Base-by-base conservation (phyloP, 139 green algal species). In the Coelastrella sp. region DNA sequence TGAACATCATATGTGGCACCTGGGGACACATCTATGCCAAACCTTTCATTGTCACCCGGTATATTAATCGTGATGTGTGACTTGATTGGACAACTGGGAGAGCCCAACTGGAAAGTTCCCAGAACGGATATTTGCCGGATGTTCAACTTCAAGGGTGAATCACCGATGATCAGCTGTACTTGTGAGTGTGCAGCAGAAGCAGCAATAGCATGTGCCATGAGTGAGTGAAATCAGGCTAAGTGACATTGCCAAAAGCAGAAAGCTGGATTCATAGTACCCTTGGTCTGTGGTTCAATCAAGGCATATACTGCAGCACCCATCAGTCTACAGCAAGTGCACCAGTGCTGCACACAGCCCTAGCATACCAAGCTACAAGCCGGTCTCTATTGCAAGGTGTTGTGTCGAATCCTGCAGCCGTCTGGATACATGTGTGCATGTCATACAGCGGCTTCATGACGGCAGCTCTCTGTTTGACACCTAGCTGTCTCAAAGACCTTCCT, bases 161-260 rank as follows among this genome's bases (percentile, higher is more conserved):
- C 78, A 50, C 41, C 62, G 13, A 85, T 48, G n/a, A 67, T 35
- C 9, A 85, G 78, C 78, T 85, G 78, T 17, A 78, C 27, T 34
- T 23, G 6, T 5, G 48, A 68, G 48, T 48, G 6, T 59, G 48
- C 32, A 81, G 50, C 74, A 81, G 41, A 4, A 80, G 19, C 5
- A 45, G 41, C 25, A 80, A 34, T 27, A 40, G 35, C 7, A 19
- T 35, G 69, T n/a, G 34, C 32, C 21, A 78, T 57, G 48, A 11
- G 2, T 57, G 13, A 57, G 1, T 57, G n/a, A n/a, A n/a, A n/a
- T n/a, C n/a, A n/a, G n/a, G n/a, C n/a, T n/a, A n/a, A n/a, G n/a
- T n/a, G n/a, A n/a, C n/a, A n/a, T n/a, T n/a, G n/a, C n/a, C n/a
- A n/a, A n/a, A n/a, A n/a, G n/a, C n/a, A n/a, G n/a, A n/a, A n/a